A percentile compares a stretch with the other conserved stretches of the same genome.
Evolutionary conservation across 805 yeast species (phyloP).

Genomic region (Starmerella etchellsii): DNA sequence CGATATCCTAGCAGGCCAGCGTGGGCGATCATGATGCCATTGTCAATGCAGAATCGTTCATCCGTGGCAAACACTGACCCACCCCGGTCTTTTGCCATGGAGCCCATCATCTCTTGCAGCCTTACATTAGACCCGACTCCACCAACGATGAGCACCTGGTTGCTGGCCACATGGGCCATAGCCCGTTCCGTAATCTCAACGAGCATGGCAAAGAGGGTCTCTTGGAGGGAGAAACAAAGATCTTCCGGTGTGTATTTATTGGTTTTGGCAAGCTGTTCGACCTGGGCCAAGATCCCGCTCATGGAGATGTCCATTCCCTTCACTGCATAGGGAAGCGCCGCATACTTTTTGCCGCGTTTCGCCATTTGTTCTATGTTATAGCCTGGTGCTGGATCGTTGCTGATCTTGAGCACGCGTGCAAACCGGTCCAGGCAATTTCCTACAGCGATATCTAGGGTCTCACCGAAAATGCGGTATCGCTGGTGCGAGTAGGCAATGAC

Average conservation of each 20-base stretch:
- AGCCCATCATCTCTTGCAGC: slow-evolving; percentile 91
- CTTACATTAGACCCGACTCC: slow-evolving; percentile 96
- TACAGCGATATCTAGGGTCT: slow-evolving; percentile 91
- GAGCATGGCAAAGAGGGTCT: slow-evolving; percentile 84
- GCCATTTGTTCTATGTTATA: slow-evolving; percentile 94
- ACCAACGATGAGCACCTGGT: slow-evolving; percentile 87
- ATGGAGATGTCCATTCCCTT: slow-evolving; percentile 97
- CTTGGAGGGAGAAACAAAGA: slow-evolving; percentile 85
- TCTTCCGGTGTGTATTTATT: slow-evolving; percentile 55
- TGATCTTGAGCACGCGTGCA: slow-evolving; percentile 77
- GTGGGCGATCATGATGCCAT: slow-evolving; percentile 98
- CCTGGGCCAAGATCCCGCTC: slow-evolving; percentile 85
- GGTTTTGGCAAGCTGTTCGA: slow-evolving; percentile 55
- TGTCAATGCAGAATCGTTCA: slow-evolving; percentile 92
- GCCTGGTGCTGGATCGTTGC: slow-evolving; percentile 95
- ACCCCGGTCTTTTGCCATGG: slow-evolving; percentile 78
- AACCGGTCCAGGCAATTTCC: slow-evolving; percentile 95
- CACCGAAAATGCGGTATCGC: slow-evolving; percentile 96
- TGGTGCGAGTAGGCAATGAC: slow-evolving; percentile 93
- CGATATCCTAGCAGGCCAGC: slow-evolving; percentile 83
- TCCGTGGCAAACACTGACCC: slow-evolving; percentile 92
- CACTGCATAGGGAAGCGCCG: slow-evolving; percentile 85
- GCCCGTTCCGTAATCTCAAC: slow-evolving; percentile 97
- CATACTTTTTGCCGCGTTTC: slow-evolving; percentile 41
- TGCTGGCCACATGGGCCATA: slow-evolving; percentile 88